These are phyloP conservation scores for Kalanchoe fedtschenkoi DNA, from an alignment of 164 flowering plant species.

Conservation along the genomic window DNA sequence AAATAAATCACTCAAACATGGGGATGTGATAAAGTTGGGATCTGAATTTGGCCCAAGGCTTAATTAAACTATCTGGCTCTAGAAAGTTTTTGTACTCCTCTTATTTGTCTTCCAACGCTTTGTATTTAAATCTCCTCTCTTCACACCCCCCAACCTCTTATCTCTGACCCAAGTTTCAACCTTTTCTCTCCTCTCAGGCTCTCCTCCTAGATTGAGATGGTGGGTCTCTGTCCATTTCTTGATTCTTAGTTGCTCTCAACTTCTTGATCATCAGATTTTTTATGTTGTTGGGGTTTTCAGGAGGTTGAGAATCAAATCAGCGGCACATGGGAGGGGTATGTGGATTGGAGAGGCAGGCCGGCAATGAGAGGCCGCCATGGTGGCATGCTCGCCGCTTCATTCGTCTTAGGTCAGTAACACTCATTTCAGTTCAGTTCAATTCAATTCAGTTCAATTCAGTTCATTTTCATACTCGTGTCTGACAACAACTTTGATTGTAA, in stretches of 20 bases:
- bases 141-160: no score
- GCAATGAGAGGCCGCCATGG: constrained; percentile 28
- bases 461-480: not conserved
- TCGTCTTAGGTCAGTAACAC: constrained; percentile 25
- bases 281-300: constrained; percentile 1
- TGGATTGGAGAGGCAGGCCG: constrained; percentile 27
- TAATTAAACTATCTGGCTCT: not conserved
- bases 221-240: no score
- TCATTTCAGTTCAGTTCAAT: no score
- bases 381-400: constrained; percentile 36
- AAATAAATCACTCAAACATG: no score
- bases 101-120: not conserved
- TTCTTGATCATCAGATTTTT: not conserved
- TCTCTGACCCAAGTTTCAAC: no score
- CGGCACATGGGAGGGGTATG: constrained; percentile 42
- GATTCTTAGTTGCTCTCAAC: no score
- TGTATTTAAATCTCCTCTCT: constrained; percentile 4
- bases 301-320: not conserved
- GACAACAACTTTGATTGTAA: no score
- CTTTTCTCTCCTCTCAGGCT: no score
- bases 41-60: not conserved
- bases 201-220: no score
- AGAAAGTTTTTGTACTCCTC: constrained; percentile 1
- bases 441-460: no score
- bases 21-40: not conserved